Conservation (phyloP, 2,329 filamentous ascomycete species). For the Aspergillus sp. region DNA sequence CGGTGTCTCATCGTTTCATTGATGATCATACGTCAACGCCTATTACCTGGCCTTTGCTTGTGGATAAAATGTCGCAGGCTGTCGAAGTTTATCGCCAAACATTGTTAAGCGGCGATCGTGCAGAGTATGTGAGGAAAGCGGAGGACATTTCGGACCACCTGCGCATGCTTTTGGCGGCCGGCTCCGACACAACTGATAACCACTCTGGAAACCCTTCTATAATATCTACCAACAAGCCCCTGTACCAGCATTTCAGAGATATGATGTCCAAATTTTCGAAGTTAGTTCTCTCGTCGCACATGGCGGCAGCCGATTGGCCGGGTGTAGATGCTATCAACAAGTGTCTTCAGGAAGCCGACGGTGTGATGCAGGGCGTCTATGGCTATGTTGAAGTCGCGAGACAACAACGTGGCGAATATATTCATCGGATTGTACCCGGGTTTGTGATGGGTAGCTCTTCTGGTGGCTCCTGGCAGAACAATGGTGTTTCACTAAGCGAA, state of each 20-base stretch:
- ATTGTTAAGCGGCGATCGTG: constrained; percentile 77
- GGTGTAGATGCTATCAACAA: constrained; percentile 92
- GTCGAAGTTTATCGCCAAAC: constrained; percentile 88
- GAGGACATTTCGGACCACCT: constrained; percentile 98
- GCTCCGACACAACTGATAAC: constrained; percentile 96
- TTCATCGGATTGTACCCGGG: constrained; percentile 87
- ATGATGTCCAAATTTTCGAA: constrained; percentile 99
- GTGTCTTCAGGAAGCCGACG: constrained; percentile 95
- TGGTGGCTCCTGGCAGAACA: constrained; percentile 83
- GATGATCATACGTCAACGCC: constrained; percentile 80
- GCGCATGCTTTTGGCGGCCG: constrained; percentile 87
- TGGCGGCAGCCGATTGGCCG: constrained; percentile 93
- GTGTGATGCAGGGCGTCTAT: constrained; percentile 88
- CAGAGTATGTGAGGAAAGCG: constrained; percentile 90
- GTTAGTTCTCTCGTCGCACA: constrained; percentile 94
- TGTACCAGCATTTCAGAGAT: constrained; percentile 96
- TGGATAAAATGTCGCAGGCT: constrained; percentile 88
- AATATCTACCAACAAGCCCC: constrained; percentile 93
- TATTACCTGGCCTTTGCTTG: constrained; percentile 83
- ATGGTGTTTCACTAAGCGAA: constrained; percentile 63
- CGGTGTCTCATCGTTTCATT: constrained; percentile 79
- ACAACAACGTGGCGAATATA: constrained; percentile 89
- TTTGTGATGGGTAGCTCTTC: constrained; percentile 83
- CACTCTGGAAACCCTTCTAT: constrained; percentile 99
- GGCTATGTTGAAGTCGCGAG: constrained; percentile 95